Evolutionary conservation across 257 asterid genomes (phyloP), one percentile per base, ranked within the genome.

Genomic region (Hygrophila difformis): DNA sequence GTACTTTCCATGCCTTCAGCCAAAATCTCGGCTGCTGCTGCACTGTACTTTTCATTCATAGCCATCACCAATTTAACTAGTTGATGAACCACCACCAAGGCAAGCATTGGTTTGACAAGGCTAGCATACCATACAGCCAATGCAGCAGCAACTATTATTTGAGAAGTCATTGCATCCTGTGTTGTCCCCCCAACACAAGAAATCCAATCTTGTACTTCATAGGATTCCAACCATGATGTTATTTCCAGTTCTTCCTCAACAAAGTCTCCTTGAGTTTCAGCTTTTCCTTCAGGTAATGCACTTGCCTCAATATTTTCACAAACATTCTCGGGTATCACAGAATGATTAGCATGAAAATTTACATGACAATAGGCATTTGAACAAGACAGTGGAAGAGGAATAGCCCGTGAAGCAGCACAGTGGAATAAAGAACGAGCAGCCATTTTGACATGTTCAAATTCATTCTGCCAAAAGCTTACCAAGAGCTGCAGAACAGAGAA

Each of bases 1-100:
- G 93, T 89, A 62, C 85, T 82, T 60, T 85, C 98, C 93, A 89
- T 89, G 22, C 98, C 98, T 74, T 89, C 98, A 21, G 96, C 93
- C 55, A 89, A 79, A 75, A 85, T 75, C 72, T 89, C 98, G 43
- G 96, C 94, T n/a, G 98, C 96, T 58, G 88, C 80, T 24, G 70
- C 61, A 67, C 96, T 79, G 52, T 77, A 89, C 64, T 78, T 89
- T 60, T 79, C 96, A 59, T 82, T 85, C 79, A 74, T 80, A 49
- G 98, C 76, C 96, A 73, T 82, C 51, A 85, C 94, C 75, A 89
- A 57, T 61, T 82, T 85, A 49, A 89, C 51, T 70, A 89, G 66
- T 36, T 83, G 88, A 66, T 79, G 89, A 62, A 85, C 89, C 55
- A 63, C 76, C 60, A 85, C 54, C 20, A 35, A 52, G 36, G 94